Conservation (phyloP, 345 rosid genomes). For the Moricandia arvensis region DNA sequence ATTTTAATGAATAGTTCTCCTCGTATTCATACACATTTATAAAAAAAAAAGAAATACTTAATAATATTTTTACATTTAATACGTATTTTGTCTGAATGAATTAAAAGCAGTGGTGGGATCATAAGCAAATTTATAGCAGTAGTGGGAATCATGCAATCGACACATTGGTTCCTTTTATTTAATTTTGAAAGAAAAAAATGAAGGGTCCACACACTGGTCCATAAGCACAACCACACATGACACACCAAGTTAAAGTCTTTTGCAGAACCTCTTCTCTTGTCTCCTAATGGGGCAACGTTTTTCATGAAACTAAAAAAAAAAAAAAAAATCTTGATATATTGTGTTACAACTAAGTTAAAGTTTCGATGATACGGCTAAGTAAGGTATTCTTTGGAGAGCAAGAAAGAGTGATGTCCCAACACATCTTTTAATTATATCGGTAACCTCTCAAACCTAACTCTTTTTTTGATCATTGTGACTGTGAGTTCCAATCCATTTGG, state of each 20-base stretch:
- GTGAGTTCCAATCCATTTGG: constrained; percentile 15
- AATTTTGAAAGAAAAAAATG: not conserved
- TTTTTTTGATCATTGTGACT: not conserved
- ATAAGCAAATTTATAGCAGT: constrained; percentile 28
- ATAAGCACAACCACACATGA: constrained; percentile 43
- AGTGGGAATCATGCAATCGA: constrained; percentile 44
- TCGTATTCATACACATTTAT: constrained; percentile 36
- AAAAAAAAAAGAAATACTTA: too few relatives aligned
- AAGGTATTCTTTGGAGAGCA: constrained; percentile 36
- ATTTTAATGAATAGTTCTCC: constrained; percentile 34
- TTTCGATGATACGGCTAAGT: constrained; percentile 35
- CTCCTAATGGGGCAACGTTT: constrained; percentile 43
- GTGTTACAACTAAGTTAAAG: constrained; percentile 29
- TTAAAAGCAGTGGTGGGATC: constrained; percentile 36
- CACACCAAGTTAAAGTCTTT: constrained; percentile 37
- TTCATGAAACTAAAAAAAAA: not conserved
- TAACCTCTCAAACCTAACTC: constrained; percentile 36
- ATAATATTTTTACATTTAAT: constrained; percentile 6
- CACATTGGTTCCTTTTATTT: constrained; percentile 25
- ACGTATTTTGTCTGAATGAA: constrained; percentile 29
- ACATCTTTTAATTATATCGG: constrained; percentile 26
- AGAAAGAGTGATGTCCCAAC: constrained; percentile 41
- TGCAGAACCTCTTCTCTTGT: constrained; percentile 42
- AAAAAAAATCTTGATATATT: not conserved
- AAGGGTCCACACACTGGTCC: constrained; percentile 37